These are phyloP conservation scores for Termitomyces bulborhizus DNA, from an alignment of 768 basidiomycete genomes.

Conservation along the genomic window DNA sequence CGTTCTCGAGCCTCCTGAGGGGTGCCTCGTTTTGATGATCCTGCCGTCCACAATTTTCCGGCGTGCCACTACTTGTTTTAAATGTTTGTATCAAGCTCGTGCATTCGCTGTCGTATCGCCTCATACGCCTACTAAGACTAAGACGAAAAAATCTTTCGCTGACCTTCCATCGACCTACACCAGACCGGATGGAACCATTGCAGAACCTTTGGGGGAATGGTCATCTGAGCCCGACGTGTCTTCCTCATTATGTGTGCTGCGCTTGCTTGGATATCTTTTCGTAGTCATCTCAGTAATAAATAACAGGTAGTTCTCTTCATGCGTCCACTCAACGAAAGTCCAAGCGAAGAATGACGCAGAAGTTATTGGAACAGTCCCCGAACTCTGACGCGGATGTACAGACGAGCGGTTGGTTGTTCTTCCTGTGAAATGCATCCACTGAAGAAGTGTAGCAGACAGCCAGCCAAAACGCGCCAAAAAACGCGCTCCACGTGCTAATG, in stretches of 20 bases:
- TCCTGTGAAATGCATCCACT: neutral
- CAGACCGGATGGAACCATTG: conserved; percentile 35
- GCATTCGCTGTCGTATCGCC: conserved; percentile 1
- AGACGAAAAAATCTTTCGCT: conserved; percentile 44
- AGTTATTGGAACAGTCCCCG: neutral
- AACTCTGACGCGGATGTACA: neutral
- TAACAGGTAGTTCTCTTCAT: neutral
- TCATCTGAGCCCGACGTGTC: conserved; percentile 19
- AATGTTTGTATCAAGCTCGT: neutral
- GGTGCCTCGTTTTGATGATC: conserved; percentile 7
- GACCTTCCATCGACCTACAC: conserved; percentile 51
- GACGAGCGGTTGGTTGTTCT: neutral
- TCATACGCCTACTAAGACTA: conserved; percentile 5
- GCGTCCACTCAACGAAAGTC: neutral
- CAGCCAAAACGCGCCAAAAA: conserved; percentile 7
- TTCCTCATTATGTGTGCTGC: conserved; percentile 3
- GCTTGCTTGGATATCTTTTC: neutral
- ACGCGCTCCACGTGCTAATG: neutral
- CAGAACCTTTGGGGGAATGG: conserved; percentile 39
- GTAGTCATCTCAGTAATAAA: neutral
- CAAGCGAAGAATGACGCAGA: conserved; percentile 2
- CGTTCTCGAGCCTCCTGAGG: neutral
- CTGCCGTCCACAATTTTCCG: neutral
- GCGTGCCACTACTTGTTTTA: neutral
- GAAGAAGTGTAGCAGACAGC: neutral